A percentile compares a stretch with the other conserved stretches of the same genome.
phyloP scores from a whole-genome alignment of 805 yeast species.

The Grigorovia yakushimaensis region DNA sequence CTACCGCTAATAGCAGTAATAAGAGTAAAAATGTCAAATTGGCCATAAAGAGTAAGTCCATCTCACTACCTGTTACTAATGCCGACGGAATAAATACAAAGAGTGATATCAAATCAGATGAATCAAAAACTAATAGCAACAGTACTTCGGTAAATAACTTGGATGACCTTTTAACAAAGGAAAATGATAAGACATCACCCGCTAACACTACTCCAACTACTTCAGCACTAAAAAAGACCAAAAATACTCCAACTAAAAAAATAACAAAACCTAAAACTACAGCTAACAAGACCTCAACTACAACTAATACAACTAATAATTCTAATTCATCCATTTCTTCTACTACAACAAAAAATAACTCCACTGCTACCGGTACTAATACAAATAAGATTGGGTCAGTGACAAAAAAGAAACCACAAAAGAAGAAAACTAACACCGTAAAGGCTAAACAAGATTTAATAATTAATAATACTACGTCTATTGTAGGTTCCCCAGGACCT shows the following conservation, averaged over 20 bases:
- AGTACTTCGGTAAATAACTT: too few species aligned
- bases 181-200: not conserved
- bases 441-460: not conserved
- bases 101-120: too few species aligned
- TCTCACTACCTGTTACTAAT: not conserved
- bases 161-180: not conserved
- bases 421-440: slow-evolving; percentile 1
- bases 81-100: not conserved
- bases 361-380: not conserved
- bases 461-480: too few species aligned
- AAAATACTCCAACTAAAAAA: not conserved
- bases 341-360: too few species aligned
- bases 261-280: too few species aligned
- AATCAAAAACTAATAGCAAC: too few species aligned
- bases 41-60: not conserved
- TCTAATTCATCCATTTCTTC: too few species aligned
- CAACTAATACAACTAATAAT: too few species aligned
- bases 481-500: too few species aligned
- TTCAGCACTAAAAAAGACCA: not conserved
- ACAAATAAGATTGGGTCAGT: slow-evolving; percentile 1
- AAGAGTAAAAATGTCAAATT: not conserved
- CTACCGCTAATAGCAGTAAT: not conserved
- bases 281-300: too few species aligned
- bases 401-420: slow-evolving; percentile 1
- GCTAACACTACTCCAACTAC: not conserved